These are phyloP conservation scores for Alternaria angustiovoidea DNA, from an alignment of 2,329 filamentous ascomycete genomes.

Conservation along the genomic window DNA sequence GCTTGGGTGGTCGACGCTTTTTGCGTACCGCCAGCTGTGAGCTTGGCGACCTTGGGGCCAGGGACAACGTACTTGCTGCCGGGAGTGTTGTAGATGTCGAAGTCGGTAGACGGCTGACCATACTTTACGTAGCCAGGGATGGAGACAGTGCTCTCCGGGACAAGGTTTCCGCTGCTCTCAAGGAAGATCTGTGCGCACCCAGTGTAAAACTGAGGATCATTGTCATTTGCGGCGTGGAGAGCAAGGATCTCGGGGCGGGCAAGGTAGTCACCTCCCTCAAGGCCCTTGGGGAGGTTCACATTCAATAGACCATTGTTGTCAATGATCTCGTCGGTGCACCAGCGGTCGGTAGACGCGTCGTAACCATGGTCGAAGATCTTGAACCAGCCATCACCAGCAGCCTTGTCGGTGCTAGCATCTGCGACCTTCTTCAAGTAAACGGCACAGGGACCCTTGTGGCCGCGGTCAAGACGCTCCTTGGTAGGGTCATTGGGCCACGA, in stretches of 20 bases:
- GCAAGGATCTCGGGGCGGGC: slow-evolving; percentile 74
- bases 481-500: slow-evolving; percentile 64
- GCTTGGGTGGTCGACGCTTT: slow-evolving; percentile 45
- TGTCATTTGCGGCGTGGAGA: slow-evolving; percentile 67
- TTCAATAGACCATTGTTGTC: slow-evolving; percentile 69
- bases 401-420: slow-evolving; percentile 62
- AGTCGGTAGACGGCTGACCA: slow-evolving; percentile 65
- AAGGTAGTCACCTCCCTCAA: slow-evolving; percentile 74
- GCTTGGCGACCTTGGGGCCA: slow-evolving; percentile 64
- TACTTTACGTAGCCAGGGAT: slow-evolving; percentile 72
- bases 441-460: slow-evolving; percentile 73
- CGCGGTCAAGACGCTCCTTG: slow-evolving; percentile 65
- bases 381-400: slow-evolving; percentile 74
- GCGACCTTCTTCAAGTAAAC: slow-evolving; percentile 76
- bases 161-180: slow-evolving; percentile 58
- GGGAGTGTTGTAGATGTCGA: slow-evolving; percentile 67
- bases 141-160: slow-evolving; percentile 63
- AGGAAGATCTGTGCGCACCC: slow-evolving; percentile 77
- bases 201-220: slow-evolving; percentile 72
- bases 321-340: slow-evolving; percentile 76
- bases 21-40: slow-evolving; percentile 39
- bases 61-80: slow-evolving; percentile 62
- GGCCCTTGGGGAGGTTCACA: slow-evolving; percentile 66
- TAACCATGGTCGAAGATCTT: slow-evolving; percentile 78
- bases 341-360: slow-evolving; percentile 62